Evolutionary conservation across 2,329 filamentous ascomycete species (phyloP).

Genomic region (Aspergillus unguis): DNA sequence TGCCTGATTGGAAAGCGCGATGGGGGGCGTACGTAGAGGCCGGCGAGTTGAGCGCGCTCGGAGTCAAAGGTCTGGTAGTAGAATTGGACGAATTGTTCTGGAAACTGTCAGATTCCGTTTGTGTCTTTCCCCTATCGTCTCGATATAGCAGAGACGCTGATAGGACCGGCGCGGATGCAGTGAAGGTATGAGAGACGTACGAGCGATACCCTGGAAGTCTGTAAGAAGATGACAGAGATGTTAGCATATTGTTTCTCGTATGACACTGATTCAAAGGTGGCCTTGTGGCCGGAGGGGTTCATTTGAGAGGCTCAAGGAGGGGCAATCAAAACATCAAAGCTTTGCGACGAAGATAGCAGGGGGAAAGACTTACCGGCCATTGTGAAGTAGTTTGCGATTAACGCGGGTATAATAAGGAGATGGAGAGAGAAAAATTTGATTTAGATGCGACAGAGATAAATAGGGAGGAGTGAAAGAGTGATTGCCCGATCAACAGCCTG

Average conservation of each 20-base stretch:
- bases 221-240: background rate
- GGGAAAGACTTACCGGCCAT: constrained; percentile 33
- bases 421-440: background rate
- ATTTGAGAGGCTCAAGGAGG: constrained; percentile 18
- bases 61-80: constrained; percentile 88
- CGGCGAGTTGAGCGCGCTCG: constrained; percentile 61
- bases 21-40: constrained; percentile 71
- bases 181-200: constrained; percentile 29
- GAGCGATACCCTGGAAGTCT: constrained; percentile 41
- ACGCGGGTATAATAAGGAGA: constrained; percentile 10
- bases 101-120: constrained; percentile 21
- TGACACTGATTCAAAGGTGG: background rate
- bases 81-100: constrained; percentile 83
- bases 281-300: constrained; percentile 13
- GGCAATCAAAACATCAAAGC: constrained; percentile 18
- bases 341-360: background rate
- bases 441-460: constrained; percentile 13
- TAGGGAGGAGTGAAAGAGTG: constrained; percentile 11
- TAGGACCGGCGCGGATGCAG: background rate
- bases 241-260: constrained; percentile 14
- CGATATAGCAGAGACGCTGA: background rate
- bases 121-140: background rate
- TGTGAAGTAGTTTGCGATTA: constrained; percentile 23
- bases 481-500: constrained; percentile 10
- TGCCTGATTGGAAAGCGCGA: background rate